Base-by-base conservation (phyloP, 352 stramenopile species). In the Paralagenidium karlingii region DNA sequence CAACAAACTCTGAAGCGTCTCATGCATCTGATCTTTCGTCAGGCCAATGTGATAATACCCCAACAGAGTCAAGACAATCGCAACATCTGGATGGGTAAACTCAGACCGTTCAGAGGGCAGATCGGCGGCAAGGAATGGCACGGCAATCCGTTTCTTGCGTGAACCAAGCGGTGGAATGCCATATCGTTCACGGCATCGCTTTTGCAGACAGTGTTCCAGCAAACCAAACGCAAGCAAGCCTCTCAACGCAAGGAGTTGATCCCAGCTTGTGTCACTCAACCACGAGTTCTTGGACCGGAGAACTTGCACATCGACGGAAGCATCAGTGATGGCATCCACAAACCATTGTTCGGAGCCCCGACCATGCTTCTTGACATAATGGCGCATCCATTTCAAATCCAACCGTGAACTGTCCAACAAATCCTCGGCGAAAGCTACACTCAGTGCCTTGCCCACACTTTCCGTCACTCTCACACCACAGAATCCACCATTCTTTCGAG, bases 41-140 rank as follows among this genome's bases (percentile, higher is more conserved):
- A 96, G 50, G 0, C 82, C 82, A 28, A 55, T 43, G 44, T 93
- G 62, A 40, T 94, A 96, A 52, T 94, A 96, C 9, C 68, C 64
- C 0, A 95, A 53, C 10, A 89, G 13, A 3, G 82, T 95, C 3
- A 94, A 60, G 7, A 63, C 47, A 29, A 96, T 79, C 15, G 68
- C 70, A 24, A 83, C 67, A 44, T 94, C 81, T 9, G 82, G 86
- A 37, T 96, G 83, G 29, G 73, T 83, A 57, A 93, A 96, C 47
- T 96, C 86, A 3, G 70, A 73, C 3, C 81, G 57, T 21, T 88
- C 63, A 3, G 73, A 65, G 7, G 82, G 83, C 8, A 89, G 76
- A 51, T 94, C 79, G 3, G 76, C 76, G 12, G 70, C 81, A 42
- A 68, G 60, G 42, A 93, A 96, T 15, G 83, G 86, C 12, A 96